Evolutionary conservation across 345 rosid species (phyloP).

Genomic region (Turritis glabra): DNA sequence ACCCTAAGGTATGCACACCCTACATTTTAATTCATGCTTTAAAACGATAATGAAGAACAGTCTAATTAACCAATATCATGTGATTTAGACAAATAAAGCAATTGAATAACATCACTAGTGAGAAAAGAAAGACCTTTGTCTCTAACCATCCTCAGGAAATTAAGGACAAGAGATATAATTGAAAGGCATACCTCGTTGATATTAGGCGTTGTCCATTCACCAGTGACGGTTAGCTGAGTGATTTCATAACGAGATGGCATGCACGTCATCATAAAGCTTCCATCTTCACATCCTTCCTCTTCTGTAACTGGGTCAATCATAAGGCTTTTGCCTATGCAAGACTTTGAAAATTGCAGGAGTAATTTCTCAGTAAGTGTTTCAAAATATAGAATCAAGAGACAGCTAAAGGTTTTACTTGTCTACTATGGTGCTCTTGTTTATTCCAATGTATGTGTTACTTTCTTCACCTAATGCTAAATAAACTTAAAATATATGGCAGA

Average conservation of each 20-base stretch:
- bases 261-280: slow-evolving; percentile 73
- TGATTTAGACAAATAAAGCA: slow-evolving; percentile 6
- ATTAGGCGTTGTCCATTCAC: slow-evolving; percentile 83
- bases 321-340: slow-evolving; percentile 73
- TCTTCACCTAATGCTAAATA: background rate
- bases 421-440: background rate
- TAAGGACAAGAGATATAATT: background rate
- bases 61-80: background rate
- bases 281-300: slow-evolving; percentile 92
- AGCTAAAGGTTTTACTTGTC: background rate
- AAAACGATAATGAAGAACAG: background rate
- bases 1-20: background rate
- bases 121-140: background rate
- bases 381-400: background rate
- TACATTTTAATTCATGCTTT: background rate
- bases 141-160: background rate
- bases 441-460: background rate
- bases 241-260: slow-evolving; percentile 93
- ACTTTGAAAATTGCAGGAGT: slow-evolving; percentile 44
- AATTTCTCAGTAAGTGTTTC: slow-evolving; percentile 8
- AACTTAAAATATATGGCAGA: background rate
- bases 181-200: slow-evolving; percentile 64
- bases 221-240: slow-evolving; percentile 79
- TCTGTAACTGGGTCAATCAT: slow-evolving; percentile 78
- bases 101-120: background rate